These are phyloP conservation scores for Anthostomella pinea DNA, from an alignment of 2,329 filamentous ascomycete genomes.

Conservation along the genomic window DNA sequence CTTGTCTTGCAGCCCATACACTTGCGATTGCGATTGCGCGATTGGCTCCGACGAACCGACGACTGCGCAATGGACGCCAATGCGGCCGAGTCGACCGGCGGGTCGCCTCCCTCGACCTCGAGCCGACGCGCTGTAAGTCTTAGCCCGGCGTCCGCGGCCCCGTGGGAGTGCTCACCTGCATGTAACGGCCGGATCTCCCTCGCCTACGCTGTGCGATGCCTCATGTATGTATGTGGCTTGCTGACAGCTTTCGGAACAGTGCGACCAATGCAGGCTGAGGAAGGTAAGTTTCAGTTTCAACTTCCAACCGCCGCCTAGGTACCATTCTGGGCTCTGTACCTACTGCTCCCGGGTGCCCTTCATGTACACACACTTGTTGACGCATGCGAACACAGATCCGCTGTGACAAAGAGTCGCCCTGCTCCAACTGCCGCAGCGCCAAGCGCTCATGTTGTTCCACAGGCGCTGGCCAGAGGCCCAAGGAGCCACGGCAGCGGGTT, in stretches of 20 bases:
- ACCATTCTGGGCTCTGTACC: no score
- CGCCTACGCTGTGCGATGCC: not conserved
- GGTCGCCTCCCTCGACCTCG: constrained; percentile 34
- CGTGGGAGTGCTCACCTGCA: not conserved
- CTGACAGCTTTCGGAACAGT: constrained; percentile 39
- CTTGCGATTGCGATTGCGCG: no score
- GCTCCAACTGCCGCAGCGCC: constrained; percentile 55
- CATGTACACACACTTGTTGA: constrained; percentile 3
- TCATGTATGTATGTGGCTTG: constrained; percentile 15
- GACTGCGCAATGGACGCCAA: constrained; percentile 30
- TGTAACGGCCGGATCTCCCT: not conserved
- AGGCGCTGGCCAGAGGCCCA: constrained; percentile 51
- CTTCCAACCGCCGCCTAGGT: no score
- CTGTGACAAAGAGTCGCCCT: constrained; percentile 57
- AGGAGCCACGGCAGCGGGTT: constrained; percentile 53
- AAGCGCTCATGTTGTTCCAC: constrained; percentile 54
- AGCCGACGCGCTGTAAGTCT: constrained; percentile 40
- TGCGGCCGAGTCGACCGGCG: constrained; percentile 35
- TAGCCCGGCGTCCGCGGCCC: constrained; percentile 34
- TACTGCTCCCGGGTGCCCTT: not conserved
- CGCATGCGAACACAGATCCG: constrained; percentile 44
- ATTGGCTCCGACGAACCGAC: no score
- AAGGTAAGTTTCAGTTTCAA: constrained; percentile 31
- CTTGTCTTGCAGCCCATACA: no score
- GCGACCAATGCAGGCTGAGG: constrained; percentile 38